A percentile compares a stretch with the other conserved stretches of the same genome.
Conservation (phyloP, 106 monocot genomes). For the Platanthera guangdongensis region DNA sequence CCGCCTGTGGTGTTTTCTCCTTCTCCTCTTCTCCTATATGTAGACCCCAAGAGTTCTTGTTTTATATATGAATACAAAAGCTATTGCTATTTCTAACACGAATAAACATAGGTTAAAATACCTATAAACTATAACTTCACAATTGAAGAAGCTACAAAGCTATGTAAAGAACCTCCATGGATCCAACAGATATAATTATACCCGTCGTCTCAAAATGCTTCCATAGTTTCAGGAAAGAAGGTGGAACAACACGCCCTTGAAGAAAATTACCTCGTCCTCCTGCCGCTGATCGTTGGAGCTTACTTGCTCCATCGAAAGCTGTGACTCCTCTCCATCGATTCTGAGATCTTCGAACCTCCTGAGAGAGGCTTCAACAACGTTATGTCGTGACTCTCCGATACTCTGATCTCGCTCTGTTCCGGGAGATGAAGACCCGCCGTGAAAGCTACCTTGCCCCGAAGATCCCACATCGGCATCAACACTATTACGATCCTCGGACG, state of each 20-base stretch:
- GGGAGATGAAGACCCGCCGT: neutral
- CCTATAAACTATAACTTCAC: no score
- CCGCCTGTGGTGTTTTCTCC: no score
- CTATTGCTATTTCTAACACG: no score
- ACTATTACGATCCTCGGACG: neutral
- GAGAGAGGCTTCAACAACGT: constrained; percentile 3
- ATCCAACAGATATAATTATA: neutral
- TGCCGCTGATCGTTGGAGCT: constrained; percentile 18
- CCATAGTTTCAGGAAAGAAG: neutral
- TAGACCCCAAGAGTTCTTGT: no score
- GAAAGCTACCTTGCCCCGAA: neutral
- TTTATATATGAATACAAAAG: no score
- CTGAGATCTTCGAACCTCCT: constrained; percentile 9
- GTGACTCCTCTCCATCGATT: neutral
- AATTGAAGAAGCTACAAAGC: no score
- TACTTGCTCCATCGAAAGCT: constrained; percentile 11
- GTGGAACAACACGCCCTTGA: neutral
- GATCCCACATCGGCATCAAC: neutral
- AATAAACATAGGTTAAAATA: neutral
- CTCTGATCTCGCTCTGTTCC: neutral
- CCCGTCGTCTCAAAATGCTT: neutral
- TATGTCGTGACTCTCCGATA: neutral
- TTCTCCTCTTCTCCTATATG: no score
- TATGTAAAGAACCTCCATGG: no score
- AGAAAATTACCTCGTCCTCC: constrained; percentile 19